Evolutionary conservation across 2,329 filamentous ascomycete species (phyloP), one percentile per base, ranked within the genome.

Genomic region (Ramularia endophylla): DNA sequence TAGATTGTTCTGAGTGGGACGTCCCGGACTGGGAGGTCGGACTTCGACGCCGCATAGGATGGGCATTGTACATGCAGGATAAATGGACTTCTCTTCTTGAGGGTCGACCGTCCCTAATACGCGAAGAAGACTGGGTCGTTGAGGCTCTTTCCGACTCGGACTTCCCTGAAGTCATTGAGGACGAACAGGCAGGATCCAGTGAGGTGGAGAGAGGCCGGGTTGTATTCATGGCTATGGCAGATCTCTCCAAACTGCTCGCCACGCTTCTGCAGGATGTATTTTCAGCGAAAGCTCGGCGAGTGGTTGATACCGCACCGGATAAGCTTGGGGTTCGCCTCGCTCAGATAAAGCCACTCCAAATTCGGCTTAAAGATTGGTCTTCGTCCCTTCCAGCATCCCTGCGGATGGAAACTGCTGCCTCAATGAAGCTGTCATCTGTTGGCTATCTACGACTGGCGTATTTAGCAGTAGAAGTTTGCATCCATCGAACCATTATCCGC

Each of bases 371-470:
- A 34, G 48, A 51, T 17, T 57, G 55, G 55, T 57, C 46, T 13
- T 27, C 46, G 12, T 42, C 49, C 9, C 43, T 57, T 11, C 54
- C 54, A 8, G 51, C 50, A 27, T 47, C 48, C 1, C 40, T 59
- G n/a, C 51, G 46, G 13, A 51, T 57, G 51, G 53, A 59, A 19
- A 54, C 43, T 5, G 48, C 51, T 12, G 45, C 52, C 6, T 50
- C 49, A 3, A 56, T 57, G 56, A 55, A 56, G 41, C 51, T 59
- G n/a, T 55, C 55, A 8, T 52, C 52, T 20, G 50, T 57, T 48
- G 67, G 67, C 8, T 70, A 69, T 41, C 59, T 72, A 5, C 66
- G 70, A 33, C 58, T 72, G 15, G 66, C 66, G 5, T 70, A 71
- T 46, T 65, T 69, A 33, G 63, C 67, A 4, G 64, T 69, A 6